A percentile compares a stretch with the other conserved stretches of the same genome.
These are phyloP conservation scores for Colletotrichum noveboracense DNA, from an alignment of 2,329 filamentous ascomycete genomes.

Conservation along the genomic window DNA sequence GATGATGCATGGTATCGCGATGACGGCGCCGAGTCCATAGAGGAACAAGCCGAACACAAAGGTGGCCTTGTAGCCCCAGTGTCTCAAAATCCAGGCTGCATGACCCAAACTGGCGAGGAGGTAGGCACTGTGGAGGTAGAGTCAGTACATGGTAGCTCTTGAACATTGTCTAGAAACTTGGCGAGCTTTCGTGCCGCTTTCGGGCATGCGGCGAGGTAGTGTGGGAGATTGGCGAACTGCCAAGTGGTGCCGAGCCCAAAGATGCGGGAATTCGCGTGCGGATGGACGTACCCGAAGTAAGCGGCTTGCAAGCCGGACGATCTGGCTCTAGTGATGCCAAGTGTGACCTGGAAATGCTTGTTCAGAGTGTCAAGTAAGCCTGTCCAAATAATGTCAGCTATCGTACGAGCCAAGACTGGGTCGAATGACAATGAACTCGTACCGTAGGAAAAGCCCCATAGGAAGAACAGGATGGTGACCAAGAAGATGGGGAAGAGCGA, in stretches of 20 bases:
- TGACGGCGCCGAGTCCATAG: constrained; percentile 66
- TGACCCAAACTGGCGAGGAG: constrained; percentile 44
- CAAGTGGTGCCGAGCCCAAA: neutral
- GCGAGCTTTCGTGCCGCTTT: neutral
- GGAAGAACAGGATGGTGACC: constrained; percentile 48
- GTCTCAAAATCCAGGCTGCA: constrained; percentile 45
- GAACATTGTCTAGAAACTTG: neutral
- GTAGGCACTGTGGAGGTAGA: constrained; percentile 31
- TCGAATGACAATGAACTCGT: neutral
- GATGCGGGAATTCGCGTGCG: neutral
- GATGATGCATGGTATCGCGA: constrained; percentile 48
- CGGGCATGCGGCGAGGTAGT: neutral
- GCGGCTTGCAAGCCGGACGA: constrained; percentile 50
- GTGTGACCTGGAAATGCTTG: constrained; percentile 53
- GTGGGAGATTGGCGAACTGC: neutral
- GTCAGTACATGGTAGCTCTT: neutral
- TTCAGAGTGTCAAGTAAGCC: constrained; percentile 38
- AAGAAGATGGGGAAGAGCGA: constrained; percentile 71
- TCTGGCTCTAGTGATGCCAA: constrained; percentile 47
- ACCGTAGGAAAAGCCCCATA: constrained; percentile 25
- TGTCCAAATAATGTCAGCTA: neutral
- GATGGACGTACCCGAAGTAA: constrained; percentile 27
- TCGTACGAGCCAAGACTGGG: too few relatives aligned
- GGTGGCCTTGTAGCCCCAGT: constrained; percentile 48
- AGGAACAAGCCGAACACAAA: constrained; percentile 63